Evolutionary conservation across 75 land plant species (phyloP).

Genomic region (Cupressus sempervirens): DNA sequence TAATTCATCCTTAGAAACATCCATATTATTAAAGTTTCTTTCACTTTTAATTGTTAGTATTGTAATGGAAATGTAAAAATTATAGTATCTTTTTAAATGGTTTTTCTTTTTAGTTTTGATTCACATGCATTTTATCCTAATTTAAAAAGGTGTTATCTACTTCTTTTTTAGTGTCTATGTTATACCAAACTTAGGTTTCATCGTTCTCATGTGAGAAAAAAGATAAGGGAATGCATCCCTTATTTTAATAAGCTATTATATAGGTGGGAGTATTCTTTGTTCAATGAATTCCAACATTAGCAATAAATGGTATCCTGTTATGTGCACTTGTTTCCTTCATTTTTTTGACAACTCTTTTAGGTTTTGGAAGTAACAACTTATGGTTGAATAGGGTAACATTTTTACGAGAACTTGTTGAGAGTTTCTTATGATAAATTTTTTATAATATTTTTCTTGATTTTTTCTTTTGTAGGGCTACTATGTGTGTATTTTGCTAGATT

Average conservation of each 20-base stretch:
- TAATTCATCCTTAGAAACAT: no score
- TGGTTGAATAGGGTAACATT: background rate
- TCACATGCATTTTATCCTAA: no score
- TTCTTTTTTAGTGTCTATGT: no score
- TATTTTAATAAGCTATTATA: background rate
- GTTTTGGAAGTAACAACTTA: background rate
- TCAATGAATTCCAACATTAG: background rate
- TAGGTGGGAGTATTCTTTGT: background rate
- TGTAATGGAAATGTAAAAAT: no score
- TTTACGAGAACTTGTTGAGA: background rate
- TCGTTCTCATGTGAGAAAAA: no score
- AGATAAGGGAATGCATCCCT: background rate
- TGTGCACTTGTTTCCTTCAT: background rate
- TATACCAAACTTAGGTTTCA: no score
- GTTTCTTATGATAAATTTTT: background rate
- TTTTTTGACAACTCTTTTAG: background rate
- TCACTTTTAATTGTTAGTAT: no score
- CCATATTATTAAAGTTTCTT: no score
- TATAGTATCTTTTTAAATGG: no score
- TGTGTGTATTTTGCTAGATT: conserved; percentile 91
- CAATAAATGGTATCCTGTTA: background rate
- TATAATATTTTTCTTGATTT: background rate
- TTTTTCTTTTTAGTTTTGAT: no score
- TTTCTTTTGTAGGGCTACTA: conserved; percentile 79
- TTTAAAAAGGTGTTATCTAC: no score